Conservation (phyloP, 2,329 filamentous ascomycete species). For the Rugonectria rugulosa region DNA sequence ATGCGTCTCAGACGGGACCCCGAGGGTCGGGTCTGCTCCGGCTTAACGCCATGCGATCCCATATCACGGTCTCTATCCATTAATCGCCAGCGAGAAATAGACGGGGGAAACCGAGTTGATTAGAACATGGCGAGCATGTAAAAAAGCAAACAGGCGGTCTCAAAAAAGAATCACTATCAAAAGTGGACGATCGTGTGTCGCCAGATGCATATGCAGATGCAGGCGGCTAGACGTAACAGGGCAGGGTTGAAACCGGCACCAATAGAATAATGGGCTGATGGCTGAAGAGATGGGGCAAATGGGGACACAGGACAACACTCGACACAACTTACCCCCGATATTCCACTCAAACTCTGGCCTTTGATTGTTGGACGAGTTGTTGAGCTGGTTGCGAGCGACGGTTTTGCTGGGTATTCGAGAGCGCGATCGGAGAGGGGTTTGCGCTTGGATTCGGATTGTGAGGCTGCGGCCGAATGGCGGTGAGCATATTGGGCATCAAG, state of each 20-base stretch:
- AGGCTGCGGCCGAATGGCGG: conserved; percentile 46
- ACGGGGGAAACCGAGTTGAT: conserved; percentile 2
- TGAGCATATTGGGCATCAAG: conserved; percentile 22
- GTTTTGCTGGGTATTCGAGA: conserved; percentile 56
- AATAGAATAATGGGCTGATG: conserved; percentile 12
- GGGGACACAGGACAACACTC: conserved; percentile 7
- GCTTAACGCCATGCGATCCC: conserved; percentile 13
- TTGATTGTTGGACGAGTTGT: conserved; percentile 54
- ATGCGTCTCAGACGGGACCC: conserved; percentile 8
- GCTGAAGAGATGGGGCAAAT: conserved; percentile 15
- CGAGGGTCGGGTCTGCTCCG: conserved; percentile 8
- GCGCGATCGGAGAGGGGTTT: conserved; percentile 65
- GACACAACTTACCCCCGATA: conserved; percentile 40
- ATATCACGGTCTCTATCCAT: conserved; percentile 4
- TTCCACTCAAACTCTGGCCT: conserved; percentile 49
- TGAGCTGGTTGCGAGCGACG: conserved; percentile 49
- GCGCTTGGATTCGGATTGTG: conserved; percentile 66
- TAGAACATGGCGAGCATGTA: neutral
- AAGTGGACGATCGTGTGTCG: conserved; percentile 9
- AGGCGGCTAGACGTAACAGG: conserved; percentile 17
- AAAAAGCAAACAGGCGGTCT: neutral
- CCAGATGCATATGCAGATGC: conserved; percentile 15
- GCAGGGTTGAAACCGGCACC: conserved; percentile 20
- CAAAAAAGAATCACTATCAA: neutral
- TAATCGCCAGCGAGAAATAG: conserved; percentile 13